phyloP scores from a whole-genome alignment of 2,329 filamentous ascomycete genomes.

The Monosporascus sp. region DNA sequence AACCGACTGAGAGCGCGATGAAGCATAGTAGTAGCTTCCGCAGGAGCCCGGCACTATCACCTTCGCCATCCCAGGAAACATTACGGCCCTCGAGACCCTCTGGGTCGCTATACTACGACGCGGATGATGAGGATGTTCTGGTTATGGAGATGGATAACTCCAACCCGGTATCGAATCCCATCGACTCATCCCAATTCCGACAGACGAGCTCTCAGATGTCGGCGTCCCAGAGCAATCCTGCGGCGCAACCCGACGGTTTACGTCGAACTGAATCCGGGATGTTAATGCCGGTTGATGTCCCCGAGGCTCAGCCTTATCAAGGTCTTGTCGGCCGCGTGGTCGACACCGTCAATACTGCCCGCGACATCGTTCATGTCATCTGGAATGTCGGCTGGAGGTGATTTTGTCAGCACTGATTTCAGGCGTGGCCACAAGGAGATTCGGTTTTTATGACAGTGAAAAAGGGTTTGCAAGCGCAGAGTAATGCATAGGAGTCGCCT shows the following conservation, averaged over 20 bases:
- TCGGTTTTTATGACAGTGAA: neutral
- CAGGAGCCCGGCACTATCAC: constrained; percentile 53
- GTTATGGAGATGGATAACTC: constrained; percentile 45
- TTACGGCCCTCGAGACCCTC: constrained; percentile 66
- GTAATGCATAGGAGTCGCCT: neutral
- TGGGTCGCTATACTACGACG: constrained; percentile 59
- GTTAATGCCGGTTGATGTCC: constrained; percentile 84
- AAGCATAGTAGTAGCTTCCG: constrained; percentile 50
- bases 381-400: constrained; percentile 67
- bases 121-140: constrained; percentile 56
- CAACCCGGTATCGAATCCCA: constrained; percentile 23
- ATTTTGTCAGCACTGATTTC: constrained; percentile 27
- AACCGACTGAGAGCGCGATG: constrained; percentile 57
- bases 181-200: constrained; percentile 11
- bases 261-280: constrained; percentile 79
- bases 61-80: constrained; percentile 79
- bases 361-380: constrained; percentile 66
- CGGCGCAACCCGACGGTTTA: constrained; percentile 56
- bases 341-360: constrained; percentile 72
- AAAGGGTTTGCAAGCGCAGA: neutral
- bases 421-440: neutral
- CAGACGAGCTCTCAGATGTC: constrained; percentile 40
- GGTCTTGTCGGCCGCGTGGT: constrained; percentile 75
- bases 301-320: constrained; percentile 54
- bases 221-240: constrained; percentile 44